Evolutionary conservation across 2,329 filamentous ascomycete genomes (phyloP), one percentile per base, ranked within the genome.

Genomic region (Aureobasidium sp.): DNA sequence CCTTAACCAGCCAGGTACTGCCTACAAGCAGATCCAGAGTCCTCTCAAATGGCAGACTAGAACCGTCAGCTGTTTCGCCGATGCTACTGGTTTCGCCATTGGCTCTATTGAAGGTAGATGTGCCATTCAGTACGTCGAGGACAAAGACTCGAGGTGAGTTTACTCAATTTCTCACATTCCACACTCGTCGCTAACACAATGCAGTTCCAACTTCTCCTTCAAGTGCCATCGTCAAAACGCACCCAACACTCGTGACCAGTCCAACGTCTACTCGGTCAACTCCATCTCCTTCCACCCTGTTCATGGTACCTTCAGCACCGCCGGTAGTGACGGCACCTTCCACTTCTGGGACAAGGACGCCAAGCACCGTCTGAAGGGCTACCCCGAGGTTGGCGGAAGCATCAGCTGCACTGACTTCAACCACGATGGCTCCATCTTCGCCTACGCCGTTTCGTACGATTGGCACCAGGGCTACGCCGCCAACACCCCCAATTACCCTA

Each of bases 21-120:
- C 97, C 76, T 97, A 96, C 84, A 99, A 99, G 83, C 93, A 90
- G 10, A 83, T 97, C 56, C 91, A 96, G 77, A 96, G 91, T 71
- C 94, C 94, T 3, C 83, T 99, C 48, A 99, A 99, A 79, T 99
- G 92, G 91, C 94, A 99, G 81, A 99, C 94, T 1, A 83, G 93
- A 63, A 91, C 95, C 13, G 90, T 97, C 57, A 94, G 89, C 78
- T 97, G 93, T 79, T 99, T 99, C 74, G 86, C 87, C 15, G 93
- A 99, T 73, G 89, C 91, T 7, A 87, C 86, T 0, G 94, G 94
- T 6, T 99, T 96, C 71, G 94, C 94, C 0, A 90, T 99, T 56
- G 94, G 94, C 61, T 96, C 90, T 72, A 96, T 99, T 70, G 94
- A 99, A 75, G 94, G 94, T 34, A 88, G 94, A 62, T 99, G 94